Evolutionary conservation across 345 rosid species (phyloP).

Genomic region (Hibiscus syriacus): DNA sequence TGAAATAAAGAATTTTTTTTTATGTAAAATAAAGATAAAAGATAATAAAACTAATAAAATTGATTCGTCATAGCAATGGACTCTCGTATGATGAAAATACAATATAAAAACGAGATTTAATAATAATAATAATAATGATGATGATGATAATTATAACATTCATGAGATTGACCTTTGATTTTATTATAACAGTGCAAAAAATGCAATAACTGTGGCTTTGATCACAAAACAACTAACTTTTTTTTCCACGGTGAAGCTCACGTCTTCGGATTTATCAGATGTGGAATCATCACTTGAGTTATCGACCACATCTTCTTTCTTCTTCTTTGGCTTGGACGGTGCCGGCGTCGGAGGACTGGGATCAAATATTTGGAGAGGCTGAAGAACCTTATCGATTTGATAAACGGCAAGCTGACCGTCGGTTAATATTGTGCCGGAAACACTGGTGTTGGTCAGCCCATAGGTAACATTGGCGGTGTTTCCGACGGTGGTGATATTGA

Average conservation of each 20-base stretch:
- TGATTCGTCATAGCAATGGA: too few relatives aligned
- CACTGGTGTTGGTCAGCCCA: slow-evolving; percentile 38
- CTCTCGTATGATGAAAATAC: too few relatives aligned
- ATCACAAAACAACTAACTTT: slow-evolving; percentile 15
- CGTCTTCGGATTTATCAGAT: slow-evolving; percentile 15
- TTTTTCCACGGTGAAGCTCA: background rate
- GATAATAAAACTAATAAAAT: too few relatives aligned
- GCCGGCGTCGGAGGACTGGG: slow-evolving; percentile 34
- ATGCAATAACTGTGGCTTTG: slow-evolving; percentile 10
- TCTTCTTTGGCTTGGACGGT: slow-evolving; percentile 22
- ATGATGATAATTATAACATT: too few relatives aligned
- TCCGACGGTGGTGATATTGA: slow-evolving; percentile 33
- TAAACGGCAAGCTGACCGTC: slow-evolving; percentile 41
- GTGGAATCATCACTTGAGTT: slow-evolving; percentile 12
- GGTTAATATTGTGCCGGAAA: slow-evolving; percentile 32
- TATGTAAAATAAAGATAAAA: too few relatives aligned
- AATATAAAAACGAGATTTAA: too few relatives aligned
- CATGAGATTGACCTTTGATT: too few relatives aligned
- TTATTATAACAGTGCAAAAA: slow-evolving; percentile 15
- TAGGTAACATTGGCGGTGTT: slow-evolving; percentile 29
- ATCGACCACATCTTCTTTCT: slow-evolving; percentile 13
- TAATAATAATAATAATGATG: too few relatives aligned
- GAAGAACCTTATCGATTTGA: slow-evolving; percentile 33
- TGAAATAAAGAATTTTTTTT: too few relatives aligned
- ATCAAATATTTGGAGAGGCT: slow-evolving; percentile 29